These are phyloP conservation scores for Penicillium pulvis DNA, from an alignment of 495 filamentous ascomycete genomes.

Conservation along the genomic window DNA sequence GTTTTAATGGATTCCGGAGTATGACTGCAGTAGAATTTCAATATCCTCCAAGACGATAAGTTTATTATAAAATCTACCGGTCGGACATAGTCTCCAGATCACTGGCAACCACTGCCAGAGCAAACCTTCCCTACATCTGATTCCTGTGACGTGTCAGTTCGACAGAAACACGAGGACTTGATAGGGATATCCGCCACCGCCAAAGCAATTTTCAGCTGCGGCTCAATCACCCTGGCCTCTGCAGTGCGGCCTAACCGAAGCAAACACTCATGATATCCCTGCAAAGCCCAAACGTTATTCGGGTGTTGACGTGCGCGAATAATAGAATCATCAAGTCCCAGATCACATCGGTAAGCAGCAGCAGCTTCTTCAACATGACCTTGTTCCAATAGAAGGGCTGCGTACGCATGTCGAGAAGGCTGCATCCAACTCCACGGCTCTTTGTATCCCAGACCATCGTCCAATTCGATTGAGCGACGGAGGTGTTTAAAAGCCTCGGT, in stretches of 20 bases:
- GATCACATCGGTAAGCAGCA: conserved; percentile 58
- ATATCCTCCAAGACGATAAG: neutral
- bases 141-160: conserved; percentile 33
- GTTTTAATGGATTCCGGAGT: too few species aligned
- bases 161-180: conserved; percentile 62
- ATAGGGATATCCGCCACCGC: conserved; percentile 61
- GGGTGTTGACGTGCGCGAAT: conserved; percentile 61
- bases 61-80: neutral
- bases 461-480: conserved; percentile 50
- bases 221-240: conserved; percentile 54
- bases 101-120: neutral
- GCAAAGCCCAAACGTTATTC: conserved; percentile 70
- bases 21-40: too few species aligned
- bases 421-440: conserved; percentile 77
- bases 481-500: conserved; percentile 56
- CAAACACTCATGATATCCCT: conserved; percentile 67
- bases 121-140: conserved; percentile 18
- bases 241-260: conserved; percentile 48
- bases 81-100: neutral
- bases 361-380: conserved; percentile 56
- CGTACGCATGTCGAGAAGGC: conserved; percentile 65
- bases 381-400: conserved; percentile 65
- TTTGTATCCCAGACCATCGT: conserved; percentile 60
- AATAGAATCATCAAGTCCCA: conserved; percentile 58
- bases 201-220: conserved; percentile 52